Conservation (phyloP, 495 filamentous ascomycete species). For the Penicillium cinerascens region DNA sequence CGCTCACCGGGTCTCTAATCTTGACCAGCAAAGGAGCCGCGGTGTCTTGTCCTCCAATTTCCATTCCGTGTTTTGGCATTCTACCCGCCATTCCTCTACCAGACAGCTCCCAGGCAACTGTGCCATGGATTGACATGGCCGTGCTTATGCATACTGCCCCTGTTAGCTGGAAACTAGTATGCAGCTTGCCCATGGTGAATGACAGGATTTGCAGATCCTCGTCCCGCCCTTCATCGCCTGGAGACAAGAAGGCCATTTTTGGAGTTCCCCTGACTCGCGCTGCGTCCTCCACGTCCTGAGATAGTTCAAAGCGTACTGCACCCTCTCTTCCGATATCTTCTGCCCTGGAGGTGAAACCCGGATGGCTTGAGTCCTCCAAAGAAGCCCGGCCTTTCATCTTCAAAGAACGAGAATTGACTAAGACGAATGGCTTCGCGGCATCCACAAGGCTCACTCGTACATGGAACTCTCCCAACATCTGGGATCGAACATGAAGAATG, state of each 20-base stretch:
- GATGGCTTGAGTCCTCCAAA: neutral
- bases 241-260: constrained; percentile 30
- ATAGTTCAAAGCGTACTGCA: constrained; percentile 26
- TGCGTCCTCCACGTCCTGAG: constrained; percentile 13
- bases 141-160: constrained; percentile 31
- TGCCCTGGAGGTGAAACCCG: constrained; percentile 7
- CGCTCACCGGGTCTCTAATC: constrained; percentile 14
- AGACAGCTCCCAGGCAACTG: constrained; percentile 23
- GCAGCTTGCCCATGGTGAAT: constrained; percentile 30
- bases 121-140: constrained; percentile 25
- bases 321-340: constrained; percentile 28
- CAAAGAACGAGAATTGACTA: constrained; percentile 26
- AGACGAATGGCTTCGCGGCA: constrained; percentile 33
- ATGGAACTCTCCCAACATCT: neutral
- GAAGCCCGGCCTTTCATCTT: constrained; percentile 1
- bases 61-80: constrained; percentile 17
- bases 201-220: constrained; percentile 21
- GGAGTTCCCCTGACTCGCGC: constrained; percentile 22
- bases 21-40: constrained; percentile 4
- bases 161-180: constrained; percentile 33
- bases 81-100: neutral
- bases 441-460: constrained; percentile 30
- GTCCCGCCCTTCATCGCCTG: neutral
- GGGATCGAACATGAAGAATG: constrained; percentile 11
- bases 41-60: constrained; percentile 5